Evolutionary conservation across 2,329 filamentous ascomycete genomes (phyloP).

Genomic region (Pseudogymnoascus sp.): DNA sequence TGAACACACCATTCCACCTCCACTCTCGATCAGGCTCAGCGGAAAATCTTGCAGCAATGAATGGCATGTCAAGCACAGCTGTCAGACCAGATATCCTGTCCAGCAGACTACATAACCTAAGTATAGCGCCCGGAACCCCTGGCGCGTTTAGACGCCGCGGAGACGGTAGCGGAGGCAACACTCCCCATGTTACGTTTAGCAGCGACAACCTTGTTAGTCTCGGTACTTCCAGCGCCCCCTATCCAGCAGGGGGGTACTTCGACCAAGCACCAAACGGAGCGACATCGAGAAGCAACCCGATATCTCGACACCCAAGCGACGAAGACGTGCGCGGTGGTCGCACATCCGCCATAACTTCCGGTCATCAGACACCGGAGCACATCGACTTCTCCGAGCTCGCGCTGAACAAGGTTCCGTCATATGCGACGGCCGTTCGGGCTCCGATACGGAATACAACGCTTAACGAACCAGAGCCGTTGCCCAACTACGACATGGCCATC

Average conservation of each 20-base stretch:
- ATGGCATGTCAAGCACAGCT: conserved; percentile 38
- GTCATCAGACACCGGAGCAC: conserved; percentile 50
- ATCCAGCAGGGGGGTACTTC: conserved; percentile 20
- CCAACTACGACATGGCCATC: conserved; percentile 60
- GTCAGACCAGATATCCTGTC: conserved; percentile 50
- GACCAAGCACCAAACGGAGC: conserved; percentile 19
- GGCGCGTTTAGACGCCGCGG: conserved; percentile 25
- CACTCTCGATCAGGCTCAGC: conserved; percentile 68
- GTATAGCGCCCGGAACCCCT: conserved; percentile 42
- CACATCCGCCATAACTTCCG: conserved; percentile 36
- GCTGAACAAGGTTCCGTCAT: conserved; percentile 69
- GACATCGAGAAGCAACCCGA: conserved; percentile 27
- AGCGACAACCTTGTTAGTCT: conserved; percentile 19
- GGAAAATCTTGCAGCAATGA: conserved; percentile 67
- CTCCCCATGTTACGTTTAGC: conserved; percentile 25
- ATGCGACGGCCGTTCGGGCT: conserved; percentile 65
- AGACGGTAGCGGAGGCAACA: conserved; percentile 28
- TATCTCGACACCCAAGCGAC: conserved; percentile 41
- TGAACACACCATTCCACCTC: conserved; percentile 71
- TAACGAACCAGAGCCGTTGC: conserved; percentile 46
- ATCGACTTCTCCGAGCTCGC: conserved; percentile 38
- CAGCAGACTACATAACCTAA: conserved; percentile 64
- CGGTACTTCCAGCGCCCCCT: conserved; percentile 21
- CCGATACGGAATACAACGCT: conserved; percentile 46
- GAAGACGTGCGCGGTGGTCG: conserved; percentile 38